Conservation (phyloP, 2,329 filamentous ascomycete species). For the Chalara sp. region DNA sequence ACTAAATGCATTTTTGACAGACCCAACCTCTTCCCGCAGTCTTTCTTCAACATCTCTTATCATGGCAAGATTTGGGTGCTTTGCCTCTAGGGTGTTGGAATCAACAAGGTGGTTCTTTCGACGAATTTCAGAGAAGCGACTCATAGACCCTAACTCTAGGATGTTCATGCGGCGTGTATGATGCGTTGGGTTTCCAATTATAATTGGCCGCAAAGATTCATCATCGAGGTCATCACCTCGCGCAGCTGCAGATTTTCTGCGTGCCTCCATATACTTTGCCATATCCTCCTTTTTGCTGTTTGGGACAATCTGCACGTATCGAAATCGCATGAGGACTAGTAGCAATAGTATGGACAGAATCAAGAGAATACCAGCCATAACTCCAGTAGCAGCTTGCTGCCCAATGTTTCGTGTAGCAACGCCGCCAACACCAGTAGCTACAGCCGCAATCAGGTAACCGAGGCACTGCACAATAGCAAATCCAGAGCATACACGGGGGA, state of each 20-base stretch:
- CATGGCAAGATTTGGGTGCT: slow-evolving; percentile 23
- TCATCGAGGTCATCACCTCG: slow-evolving; percentile 24
- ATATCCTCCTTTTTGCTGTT: slow-evolving; percentile 49
- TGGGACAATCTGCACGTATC: slow-evolving; percentile 62
- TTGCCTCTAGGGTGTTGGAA: slow-evolving; percentile 25
- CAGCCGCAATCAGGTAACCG: slow-evolving; percentile 63
- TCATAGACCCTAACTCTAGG: slow-evolving; percentile 61
- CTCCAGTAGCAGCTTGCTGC: slow-evolving; percentile 59
- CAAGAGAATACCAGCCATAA: slow-evolving; percentile 62
- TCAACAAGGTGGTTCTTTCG: slow-evolving; percentile 52
- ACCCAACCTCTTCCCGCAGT: background rate
- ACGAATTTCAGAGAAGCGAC: slow-evolving; percentile 67
- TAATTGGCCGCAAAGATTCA: slow-evolving; percentile 59
- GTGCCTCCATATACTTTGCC: slow-evolving; percentile 42
- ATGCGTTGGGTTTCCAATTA: slow-evolving; percentile 65
- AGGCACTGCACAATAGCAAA: slow-evolving; percentile 65
- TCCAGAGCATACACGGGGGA: slow-evolving; percentile 65
- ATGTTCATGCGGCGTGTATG: slow-evolving; percentile 64
- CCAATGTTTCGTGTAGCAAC: slow-evolving; percentile 58
- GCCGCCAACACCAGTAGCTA: slow-evolving; percentile 63
- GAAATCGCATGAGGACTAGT: slow-evolving; percentile 56
- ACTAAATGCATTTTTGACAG: background rate
- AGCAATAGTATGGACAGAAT: slow-evolving; percentile 58
- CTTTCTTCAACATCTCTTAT: slow-evolving; percentile 15
- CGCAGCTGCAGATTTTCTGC: slow-evolving; percentile 32